A percentile compares a stretch with the other conserved stretches of the same genome.
These are phyloP conservation scores for Globisporangium carolinianum DNA, from an alignment of 352 stramenopile genomes.

Conservation along the genomic window DNA sequence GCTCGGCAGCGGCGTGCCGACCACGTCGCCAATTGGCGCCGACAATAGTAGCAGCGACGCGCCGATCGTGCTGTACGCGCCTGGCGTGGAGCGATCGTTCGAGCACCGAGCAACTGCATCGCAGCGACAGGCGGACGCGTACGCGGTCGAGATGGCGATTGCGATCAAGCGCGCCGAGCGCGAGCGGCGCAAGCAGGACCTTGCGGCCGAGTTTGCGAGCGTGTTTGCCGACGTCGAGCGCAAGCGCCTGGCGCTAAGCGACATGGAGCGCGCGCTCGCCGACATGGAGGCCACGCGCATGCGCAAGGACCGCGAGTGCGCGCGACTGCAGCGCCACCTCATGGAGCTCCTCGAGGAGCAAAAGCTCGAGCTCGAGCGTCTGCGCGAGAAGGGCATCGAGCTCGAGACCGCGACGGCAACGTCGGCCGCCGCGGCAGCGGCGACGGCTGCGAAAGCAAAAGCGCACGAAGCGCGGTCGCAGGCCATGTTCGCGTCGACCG, in stretches of 20 bases:
- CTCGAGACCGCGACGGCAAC: conserved; percentile 89
- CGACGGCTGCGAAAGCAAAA: conserved; percentile 86
- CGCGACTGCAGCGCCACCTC: conserved; percentile 86
- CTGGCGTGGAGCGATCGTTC: conserved; percentile 37
- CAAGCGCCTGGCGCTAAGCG: conserved; percentile 76
- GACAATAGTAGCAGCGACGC: no score
- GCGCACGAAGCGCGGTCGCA: conserved; percentile 88
- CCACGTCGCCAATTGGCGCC: background rate
- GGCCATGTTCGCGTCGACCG: conserved; percentile 90
- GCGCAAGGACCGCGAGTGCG: conserved; percentile 92
- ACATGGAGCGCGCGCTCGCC: conserved; percentile 80
- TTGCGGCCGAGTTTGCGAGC: conserved; percentile 89
- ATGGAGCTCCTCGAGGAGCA: conserved; percentile 93
- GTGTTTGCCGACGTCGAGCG: conserved; percentile 87
- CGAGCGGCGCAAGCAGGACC: conserved; percentile 87
- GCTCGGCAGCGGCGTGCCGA: conserved; percentile 46
- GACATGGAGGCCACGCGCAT: conserved; percentile 91
- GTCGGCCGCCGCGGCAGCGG: conserved; percentile 84
- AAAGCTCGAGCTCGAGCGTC: conserved; percentile 88
- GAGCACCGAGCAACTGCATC: conserved; percentile 38
- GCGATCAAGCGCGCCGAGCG: conserved; percentile 90
- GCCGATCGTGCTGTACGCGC: conserved; percentile 26
- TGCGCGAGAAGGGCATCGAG: conserved; percentile 89
- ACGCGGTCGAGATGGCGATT: conserved; percentile 90
- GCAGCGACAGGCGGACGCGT: conserved; percentile 71